Percentiles rank a stretch among this genome's conserved stretches.
phyloP scores from a whole-genome alignment of 768 basidiomycete species.

The Calocybe gangraenosa region DNA sequence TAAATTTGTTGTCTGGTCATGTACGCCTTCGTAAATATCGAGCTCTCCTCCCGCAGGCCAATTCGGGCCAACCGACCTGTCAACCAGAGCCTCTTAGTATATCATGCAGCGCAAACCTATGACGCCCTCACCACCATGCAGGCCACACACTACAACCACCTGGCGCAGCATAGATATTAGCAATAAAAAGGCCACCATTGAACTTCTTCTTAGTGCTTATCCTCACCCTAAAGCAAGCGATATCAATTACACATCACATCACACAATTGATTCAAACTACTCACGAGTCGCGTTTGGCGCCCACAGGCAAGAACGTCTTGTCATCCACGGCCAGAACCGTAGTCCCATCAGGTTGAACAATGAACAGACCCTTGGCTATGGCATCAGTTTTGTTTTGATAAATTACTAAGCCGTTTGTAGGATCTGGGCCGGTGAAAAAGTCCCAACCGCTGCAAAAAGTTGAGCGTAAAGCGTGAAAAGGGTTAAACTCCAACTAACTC shows the following conservation, averaged over 20 bases:
- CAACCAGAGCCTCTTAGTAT: neutral
- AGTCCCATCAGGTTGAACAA: constrained; percentile 53
- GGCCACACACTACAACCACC: constrained; percentile 68
- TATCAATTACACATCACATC: neutral
- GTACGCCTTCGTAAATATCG: constrained; percentile 73
- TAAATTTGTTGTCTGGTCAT: constrained; percentile 53
- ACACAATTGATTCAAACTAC: constrained; percentile 17
- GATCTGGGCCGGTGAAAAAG: constrained; percentile 61
- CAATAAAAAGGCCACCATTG: constrained; percentile 67
- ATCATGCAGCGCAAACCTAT: neutral
- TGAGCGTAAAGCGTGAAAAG: neutral
- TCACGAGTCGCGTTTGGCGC: constrained; percentile 54
- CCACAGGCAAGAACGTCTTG: constrained; percentile 39
- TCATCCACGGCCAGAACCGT: constrained; percentile 63
- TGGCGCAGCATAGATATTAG: constrained; percentile 70
- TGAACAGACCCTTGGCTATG: constrained; percentile 49
- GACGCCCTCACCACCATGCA: constrained; percentile 41
- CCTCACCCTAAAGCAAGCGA: constrained; percentile 46
- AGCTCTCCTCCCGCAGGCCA: constrained; percentile 62
- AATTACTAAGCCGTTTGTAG: constrained; percentile 66
- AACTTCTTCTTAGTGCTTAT: constrained; percentile 62
- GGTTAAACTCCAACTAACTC: constrained; percentile 38
- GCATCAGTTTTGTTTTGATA: constrained; percentile 50
- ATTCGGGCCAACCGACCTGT: constrained; percentile 40
- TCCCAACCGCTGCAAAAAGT: constrained; percentile 49